A percentile compares a stretch with the other conserved stretches of the same genome.
Evolutionary conservation across 352 stramenopile genomes (phyloP).

Genomic region (Globisporangium nodosum): DNA sequence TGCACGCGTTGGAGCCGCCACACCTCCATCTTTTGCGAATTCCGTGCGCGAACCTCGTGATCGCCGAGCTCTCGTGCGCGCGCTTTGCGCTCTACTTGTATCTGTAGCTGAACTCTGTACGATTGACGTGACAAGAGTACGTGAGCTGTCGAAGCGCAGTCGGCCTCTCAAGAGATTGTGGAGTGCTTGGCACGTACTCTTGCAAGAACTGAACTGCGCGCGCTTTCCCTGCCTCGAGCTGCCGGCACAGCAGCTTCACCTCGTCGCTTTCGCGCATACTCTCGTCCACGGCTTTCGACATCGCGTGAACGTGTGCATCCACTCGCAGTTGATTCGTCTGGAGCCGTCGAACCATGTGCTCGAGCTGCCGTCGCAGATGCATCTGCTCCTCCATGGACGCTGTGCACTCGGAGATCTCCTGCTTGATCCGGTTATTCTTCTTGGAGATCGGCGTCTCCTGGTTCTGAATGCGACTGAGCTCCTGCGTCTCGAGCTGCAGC

Average conservation of each 20-base stretch:
- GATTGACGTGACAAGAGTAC: background rate
- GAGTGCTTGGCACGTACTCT: conserved; percentile 22
- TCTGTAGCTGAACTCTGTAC: conserved; percentile 49
- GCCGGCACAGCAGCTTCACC: conserved; percentile 65
- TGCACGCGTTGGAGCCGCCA: conserved; percentile 68
- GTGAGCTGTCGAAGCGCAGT: background rate
- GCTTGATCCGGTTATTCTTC: conserved; percentile 58
- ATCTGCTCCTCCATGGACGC: conserved; percentile 78
- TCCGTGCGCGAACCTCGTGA: conserved; percentile 70
- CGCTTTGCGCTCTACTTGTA: conserved; percentile 60
- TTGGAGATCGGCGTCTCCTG: conserved; percentile 73
- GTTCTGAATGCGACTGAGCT: conserved; percentile 67
- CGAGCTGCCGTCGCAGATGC: conserved; percentile 58
- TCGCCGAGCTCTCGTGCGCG: conserved; percentile 64
- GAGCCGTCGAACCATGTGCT: conserved; percentile 79
- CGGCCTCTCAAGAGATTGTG: background rate
- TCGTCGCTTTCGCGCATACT: conserved; percentile 65
- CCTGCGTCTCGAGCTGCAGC: conserved; percentile 67
- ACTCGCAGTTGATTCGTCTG: conserved; percentile 71
- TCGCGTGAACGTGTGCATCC: conserved; percentile 58
- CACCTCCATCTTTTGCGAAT: conserved; percentile 77
- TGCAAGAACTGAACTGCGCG: conserved; percentile 71
- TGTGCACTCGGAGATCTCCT: conserved; percentile 66
- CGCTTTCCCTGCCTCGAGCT: conserved; percentile 74
- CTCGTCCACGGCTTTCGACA: conserved; percentile 58